phyloP scores from a whole-genome alignment of 2,329 filamentous ascomycete species.

The Endothia cerciana region DNA sequence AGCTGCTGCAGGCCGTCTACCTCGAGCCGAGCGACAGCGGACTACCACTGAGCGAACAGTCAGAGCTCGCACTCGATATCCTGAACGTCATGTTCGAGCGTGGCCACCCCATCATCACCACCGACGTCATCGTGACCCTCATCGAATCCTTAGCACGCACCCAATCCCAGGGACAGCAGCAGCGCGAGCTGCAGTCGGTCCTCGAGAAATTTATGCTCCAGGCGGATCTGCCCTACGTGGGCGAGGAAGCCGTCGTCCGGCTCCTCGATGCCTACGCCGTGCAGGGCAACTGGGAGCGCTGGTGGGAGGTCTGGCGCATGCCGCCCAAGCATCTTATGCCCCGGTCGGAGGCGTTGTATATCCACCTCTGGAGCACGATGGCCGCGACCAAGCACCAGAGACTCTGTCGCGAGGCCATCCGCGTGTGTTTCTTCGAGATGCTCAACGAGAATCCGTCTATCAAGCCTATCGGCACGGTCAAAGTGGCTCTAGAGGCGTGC shows the following conservation, averaged over 20 bases:
- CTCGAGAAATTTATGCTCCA: slow-evolving; percentile 51
- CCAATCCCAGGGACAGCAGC: slow-evolving; percentile 37
- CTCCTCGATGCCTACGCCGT: slow-evolving; percentile 52
- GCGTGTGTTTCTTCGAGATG: slow-evolving; percentile 65
- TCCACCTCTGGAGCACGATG: slow-evolving; percentile 54
- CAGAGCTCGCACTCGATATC: slow-evolving; percentile 47
- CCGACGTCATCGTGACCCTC: slow-evolving; percentile 54
- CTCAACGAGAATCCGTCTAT: slow-evolving; percentile 56
- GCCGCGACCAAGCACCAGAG: slow-evolving; percentile 47
- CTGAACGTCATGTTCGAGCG: slow-evolving; percentile 51
- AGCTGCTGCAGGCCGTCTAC: slow-evolving; percentile 47
- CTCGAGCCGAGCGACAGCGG: slow-evolving; percentile 25
- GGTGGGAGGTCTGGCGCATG: slow-evolving; percentile 65
- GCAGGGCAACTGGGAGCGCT: slow-evolving; percentile 55
- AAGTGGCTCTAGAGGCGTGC: slow-evolving; percentile 55
- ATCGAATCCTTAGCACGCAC: slow-evolving; percentile 47
- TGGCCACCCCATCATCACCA: slow-evolving; percentile 46
- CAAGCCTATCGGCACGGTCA: slow-evolving; percentile 47
- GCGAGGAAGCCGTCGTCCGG: slow-evolving; percentile 42
- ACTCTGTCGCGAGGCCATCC: slow-evolving; percentile 52
- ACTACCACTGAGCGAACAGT: slow-evolving; percentile 36
- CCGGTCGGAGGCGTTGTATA: slow-evolving; percentile 60
- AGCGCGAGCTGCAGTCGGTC: slow-evolving; percentile 47
- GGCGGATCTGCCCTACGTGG: slow-evolving; percentile 43
- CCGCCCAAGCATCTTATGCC: slow-evolving; percentile 52